Base-by-base conservation (phyloP, 805 yeast genomes). In the Tetrapisispora nanseiensis region DNA sequence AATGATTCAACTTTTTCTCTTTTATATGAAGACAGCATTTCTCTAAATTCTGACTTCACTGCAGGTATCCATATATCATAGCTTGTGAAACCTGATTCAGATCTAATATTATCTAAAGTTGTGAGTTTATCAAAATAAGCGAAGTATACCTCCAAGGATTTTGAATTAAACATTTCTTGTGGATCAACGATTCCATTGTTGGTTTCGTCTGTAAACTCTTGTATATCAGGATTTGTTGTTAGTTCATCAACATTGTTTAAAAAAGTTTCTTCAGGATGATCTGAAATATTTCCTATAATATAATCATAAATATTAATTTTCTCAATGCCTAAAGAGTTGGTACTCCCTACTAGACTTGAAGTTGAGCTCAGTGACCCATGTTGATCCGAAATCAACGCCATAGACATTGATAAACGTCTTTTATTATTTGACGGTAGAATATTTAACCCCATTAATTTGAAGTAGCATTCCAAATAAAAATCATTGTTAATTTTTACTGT, bases 11-110 rank as follows among this genome's bases (percentile, higher is more conserved):
- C 11, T 13, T 11, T 42, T 2, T 29, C 33, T 19, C 34, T 24
- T 7, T 23, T 33, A 18, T 20, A 5, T 10, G 29, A 13, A 2
- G 28, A n/a, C 7, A 48, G 26, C 16, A 42, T 18, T 16, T 42
- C 37, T 31, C 46, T 39, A 33, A 49, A 51, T 6, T 43, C 41
- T 4, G 40, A 35, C 18, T 33, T 46, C 20, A 52, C 37, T 2
- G 46, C 42, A 1, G 63, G 63, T 22, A 57, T 45, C 63, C 63
- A 58, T 45, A 58, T 38, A 27, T 48, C 50, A 33, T 51, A 51
- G 24, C 39, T 37, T 34, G 45, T 46, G 36, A 54, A 26, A 8
- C 50, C 39, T 24, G 15, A 30, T 45, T 43, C 28, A 44, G 40
- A n/a, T 47, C 48, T 24, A 43, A 40, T 3, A 41, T 26, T 18